These are phyloP conservation scores for Ampelocalamus luodianensis DNA, from an alignment of 176 grass and related monocot species.

Conservation along the genomic window DNA sequence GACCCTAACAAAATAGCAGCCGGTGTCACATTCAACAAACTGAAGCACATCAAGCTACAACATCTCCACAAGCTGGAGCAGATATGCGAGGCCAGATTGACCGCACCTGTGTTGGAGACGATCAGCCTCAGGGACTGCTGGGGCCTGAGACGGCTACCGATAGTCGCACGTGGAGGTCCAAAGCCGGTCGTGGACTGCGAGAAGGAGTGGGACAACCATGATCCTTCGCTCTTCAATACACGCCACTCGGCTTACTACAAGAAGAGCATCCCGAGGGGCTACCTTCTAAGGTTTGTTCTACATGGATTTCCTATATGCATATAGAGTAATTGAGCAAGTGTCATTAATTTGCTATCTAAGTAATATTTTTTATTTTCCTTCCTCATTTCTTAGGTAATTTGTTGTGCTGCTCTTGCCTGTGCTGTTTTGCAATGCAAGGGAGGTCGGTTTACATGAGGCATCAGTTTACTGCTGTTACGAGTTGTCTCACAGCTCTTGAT, in stretches of 20 bases:
- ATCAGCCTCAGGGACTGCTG: conserved; percentile 22
- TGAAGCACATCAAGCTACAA: conserved; percentile 30
- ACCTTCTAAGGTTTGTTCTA: background rate
- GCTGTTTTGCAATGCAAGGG: background rate
- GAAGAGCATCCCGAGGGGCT: background rate
- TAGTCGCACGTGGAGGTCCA: background rate
- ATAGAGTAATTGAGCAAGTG: background rate
- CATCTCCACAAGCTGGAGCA: conserved; percentile 21
- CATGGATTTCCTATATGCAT: background rate
- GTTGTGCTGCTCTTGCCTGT: background rate
- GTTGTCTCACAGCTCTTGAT: background rate
- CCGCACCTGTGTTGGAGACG: background rate
- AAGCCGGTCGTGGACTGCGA: conserved; percentile 17
- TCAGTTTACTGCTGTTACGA: background rate
- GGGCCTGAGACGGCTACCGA: background rate
- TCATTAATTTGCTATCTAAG: too few relatives aligned
- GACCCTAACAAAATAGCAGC: background rate
- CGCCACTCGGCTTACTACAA: background rate
- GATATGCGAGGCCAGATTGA: conserved; percentile 15
- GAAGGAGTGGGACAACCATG: background rate
- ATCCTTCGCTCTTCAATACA: background rate
- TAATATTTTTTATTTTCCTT: background rate
- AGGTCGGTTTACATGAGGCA: background rate
- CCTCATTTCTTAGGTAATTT: background rate
- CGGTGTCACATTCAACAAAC: background rate